These are phyloP conservation scores for Melanogaster broomeanus DNA, from an alignment of 768 basidiomycete genomes.

Conservation along the genomic window DNA sequence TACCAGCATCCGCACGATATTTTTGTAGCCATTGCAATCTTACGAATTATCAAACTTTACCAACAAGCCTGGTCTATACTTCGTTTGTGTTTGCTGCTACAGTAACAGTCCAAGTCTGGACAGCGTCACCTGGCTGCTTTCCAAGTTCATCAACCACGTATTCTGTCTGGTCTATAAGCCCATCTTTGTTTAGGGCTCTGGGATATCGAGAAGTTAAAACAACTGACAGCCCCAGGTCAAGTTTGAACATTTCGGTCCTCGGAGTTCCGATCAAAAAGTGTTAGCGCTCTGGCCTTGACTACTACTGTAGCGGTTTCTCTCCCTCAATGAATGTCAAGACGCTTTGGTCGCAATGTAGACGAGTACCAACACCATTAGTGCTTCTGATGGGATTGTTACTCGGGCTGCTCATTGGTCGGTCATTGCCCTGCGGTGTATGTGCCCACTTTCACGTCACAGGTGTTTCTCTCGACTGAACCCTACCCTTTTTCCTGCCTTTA, in stretches of 20 bases:
- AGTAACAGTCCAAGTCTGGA: too few species aligned
- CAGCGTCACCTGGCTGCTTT: too few species aligned
- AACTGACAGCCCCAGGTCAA: background rate
- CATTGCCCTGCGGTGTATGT: constrained; percentile 41
- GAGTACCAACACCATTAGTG: constrained; percentile 56
- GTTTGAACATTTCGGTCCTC: too few species aligned
- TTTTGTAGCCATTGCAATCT: background rate
- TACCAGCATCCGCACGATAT: background rate
- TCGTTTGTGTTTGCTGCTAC: background rate
- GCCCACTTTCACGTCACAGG: background rate
- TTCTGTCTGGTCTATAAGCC: too few species aligned
- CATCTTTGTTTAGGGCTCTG: too few species aligned
- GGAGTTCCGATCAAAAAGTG: background rate
- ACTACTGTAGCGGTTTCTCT: background rate
- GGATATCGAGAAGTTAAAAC: too few species aligned
- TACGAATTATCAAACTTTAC: background rate
- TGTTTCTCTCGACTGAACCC: background rate
- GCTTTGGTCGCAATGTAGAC: constrained; percentile 37
- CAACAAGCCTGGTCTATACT: background rate
- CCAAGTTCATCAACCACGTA: too few species aligned
- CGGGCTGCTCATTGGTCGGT: constrained; percentile 57
- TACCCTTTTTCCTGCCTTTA: background rate
- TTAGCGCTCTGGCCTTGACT: background rate
- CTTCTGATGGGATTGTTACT: constrained; percentile 62
- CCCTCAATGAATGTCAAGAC: constrained; percentile 28